Evolutionary conservation across 768 basidiomycete species (phyloP).

Genomic region (Mycena leptocephala): DNA sequence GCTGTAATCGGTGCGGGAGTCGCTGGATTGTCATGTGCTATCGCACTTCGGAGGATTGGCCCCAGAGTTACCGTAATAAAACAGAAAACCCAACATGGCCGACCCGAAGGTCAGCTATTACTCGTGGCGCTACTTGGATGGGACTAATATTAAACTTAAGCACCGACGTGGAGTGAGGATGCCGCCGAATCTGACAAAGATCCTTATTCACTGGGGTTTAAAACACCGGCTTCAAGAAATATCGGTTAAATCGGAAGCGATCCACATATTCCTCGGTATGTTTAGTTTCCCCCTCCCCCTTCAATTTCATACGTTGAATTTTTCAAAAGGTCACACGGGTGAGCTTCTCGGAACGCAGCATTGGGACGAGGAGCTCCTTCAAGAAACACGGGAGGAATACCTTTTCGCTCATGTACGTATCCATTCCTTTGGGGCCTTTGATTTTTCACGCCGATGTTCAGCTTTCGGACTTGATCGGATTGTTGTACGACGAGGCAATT

Average conservation of each 20-base stretch:
- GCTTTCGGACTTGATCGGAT: not conserved
- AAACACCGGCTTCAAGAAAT: not conserved
- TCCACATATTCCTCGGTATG: not conserved
- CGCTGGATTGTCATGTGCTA: slow-evolving; percentile 13
- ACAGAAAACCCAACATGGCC: not conserved
- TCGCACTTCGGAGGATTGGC: slow-evolving; percentile 14
- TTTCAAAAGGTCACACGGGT: not conserved
- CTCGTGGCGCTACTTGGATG: not conserved
- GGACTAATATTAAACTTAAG: not conserved
- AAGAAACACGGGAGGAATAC: slow-evolving; percentile 14
- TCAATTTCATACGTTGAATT: not conserved
- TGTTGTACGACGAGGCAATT: slow-evolving; percentile 6
- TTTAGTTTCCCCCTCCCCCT: not conserved
- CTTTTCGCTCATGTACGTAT: slow-evolving; percentile 3
- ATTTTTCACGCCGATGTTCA: not conserved
- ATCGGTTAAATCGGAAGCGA: slow-evolving; percentile 18
- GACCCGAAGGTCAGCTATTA: not conserved
- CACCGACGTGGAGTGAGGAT: slow-evolving; percentile 3
- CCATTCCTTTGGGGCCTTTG: not conserved
- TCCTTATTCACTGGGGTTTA: slow-evolving; percentile 19
- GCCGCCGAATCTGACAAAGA: slow-evolving; percentile 22
- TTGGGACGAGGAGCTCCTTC: slow-evolving; percentile 12
- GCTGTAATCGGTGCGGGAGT: slow-evolving; percentile 11
- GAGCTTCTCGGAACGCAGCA: not conserved
- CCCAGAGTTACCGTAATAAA: slow-evolving; percentile 10